phyloP scores from a whole-genome alignment of 768 basidiomycete species.

The Kockovaella imperatae region DNA sequence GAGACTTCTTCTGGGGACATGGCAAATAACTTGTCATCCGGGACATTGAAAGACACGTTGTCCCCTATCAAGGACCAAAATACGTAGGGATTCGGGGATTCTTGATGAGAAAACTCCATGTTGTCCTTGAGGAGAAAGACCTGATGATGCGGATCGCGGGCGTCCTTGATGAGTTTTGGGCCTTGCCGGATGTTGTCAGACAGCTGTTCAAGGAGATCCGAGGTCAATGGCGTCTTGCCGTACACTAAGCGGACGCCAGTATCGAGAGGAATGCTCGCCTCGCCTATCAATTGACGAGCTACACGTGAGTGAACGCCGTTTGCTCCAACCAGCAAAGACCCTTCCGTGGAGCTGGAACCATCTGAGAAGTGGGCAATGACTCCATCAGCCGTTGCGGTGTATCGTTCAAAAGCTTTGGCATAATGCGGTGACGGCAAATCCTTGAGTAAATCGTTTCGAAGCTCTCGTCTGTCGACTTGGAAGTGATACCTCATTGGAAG shows the following conservation, averaged over 20 bases:
- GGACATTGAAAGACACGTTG: too few relatives aligned
- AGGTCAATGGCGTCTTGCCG: slow-evolving; percentile 13
- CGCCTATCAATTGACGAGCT: slow-evolving; percentile 7
- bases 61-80: too few relatives aligned
- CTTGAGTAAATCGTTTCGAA: slow-evolving; percentile 8
- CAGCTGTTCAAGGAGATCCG: slow-evolving; percentile 1
- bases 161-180: too few relatives aligned
- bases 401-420: slow-evolving; percentile 2
- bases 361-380: slow-evolving; percentile 15
- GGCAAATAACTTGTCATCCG: too few relatives aligned
- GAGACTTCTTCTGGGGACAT: too few relatives aligned
- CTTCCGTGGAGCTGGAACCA: slow-evolving; percentile 6
- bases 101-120: too few relatives aligned
- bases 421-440: not conserved
- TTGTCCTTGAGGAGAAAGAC: too few relatives aligned
- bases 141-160: too few relatives aligned
- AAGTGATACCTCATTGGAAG: too few relatives aligned
- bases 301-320: slow-evolving; percentile 11
- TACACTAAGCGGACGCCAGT: slow-evolving; percentile 11
- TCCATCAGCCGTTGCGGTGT: not conserved
- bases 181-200: slow-evolving; percentile 1
- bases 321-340: slow-evolving; percentile 18
- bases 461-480: slow-evolving; percentile 10
- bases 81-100: too few relatives aligned
- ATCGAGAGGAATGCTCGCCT: not conserved